Conservation (phyloP, 163 green algal species). For the Chlamydomonas reinhardtii region DNA sequence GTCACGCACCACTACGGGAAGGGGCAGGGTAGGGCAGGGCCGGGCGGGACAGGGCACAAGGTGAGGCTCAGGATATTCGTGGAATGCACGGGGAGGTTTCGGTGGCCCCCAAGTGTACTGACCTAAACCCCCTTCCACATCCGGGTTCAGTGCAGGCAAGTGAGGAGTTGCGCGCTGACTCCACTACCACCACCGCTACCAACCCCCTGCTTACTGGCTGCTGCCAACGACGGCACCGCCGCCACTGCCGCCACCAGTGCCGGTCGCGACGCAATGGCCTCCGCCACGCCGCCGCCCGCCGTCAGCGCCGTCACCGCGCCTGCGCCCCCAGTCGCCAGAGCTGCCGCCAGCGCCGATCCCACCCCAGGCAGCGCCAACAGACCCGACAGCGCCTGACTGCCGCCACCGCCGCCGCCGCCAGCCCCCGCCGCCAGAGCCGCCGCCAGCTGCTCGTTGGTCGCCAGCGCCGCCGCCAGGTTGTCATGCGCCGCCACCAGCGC, state of each 20-base stretch:
- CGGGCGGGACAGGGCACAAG: not conserved
- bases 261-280: not conserved
- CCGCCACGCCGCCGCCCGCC: not conserved
- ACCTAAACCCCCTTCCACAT: no score
- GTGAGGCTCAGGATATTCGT: no score
- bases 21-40: not conserved
- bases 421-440: not conserved
- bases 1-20: not conserved
- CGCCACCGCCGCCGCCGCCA: not conserved
- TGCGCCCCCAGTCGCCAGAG: not conserved
- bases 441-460: not conserved
- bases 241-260: not conserved
- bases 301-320: not conserved
- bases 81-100: no score
- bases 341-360: not conserved
- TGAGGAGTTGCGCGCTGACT: no score
- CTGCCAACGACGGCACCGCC: not conserved
- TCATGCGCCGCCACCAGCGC: constrained; percentile 13
- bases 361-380: not conserved
- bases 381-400: not conserved
- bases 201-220: not conserved
- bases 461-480: constrained; percentile 7
- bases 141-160: no score
- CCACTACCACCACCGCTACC: no score
- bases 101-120: no score